These are phyloP conservation scores for Ustilago cynodontis DNA, from an alignment of 1,284 basidiomycete genomes.

Conservation along the genomic window DNA sequence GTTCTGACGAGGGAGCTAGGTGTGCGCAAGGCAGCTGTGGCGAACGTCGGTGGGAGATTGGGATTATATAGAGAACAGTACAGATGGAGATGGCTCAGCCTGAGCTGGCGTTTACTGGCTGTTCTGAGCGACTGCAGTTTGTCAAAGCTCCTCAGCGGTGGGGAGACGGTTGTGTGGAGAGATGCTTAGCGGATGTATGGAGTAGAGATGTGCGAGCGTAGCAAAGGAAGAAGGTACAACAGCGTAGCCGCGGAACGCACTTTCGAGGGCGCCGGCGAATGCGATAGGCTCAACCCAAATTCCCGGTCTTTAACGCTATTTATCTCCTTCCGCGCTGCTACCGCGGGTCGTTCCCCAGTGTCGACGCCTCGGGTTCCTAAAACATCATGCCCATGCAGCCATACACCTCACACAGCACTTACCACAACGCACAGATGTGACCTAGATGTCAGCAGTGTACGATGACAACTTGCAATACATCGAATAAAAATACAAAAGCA, in stretches of 20 bases:
- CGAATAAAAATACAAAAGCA: constrained; percentile 1
- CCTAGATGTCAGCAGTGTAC: neutral
- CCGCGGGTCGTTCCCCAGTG: constrained; percentile 1
- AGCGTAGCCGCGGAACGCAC: neutral
- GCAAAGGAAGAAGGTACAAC: neutral
- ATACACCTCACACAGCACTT: neutral
- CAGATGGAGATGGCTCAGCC: constrained; percentile 18
- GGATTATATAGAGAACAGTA: neutral
- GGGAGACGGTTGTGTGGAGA: no score
- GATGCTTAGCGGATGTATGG: neutral
- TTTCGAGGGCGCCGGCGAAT: neutral
- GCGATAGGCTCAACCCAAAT: constrained; percentile 1
- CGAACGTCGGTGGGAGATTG: neutral
- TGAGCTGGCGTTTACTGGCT: constrained; percentile 11
- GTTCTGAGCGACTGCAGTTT: constrained; percentile 11
- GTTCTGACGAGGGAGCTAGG: no score
- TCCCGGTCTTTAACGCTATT: constrained; percentile 11
- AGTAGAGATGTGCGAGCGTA: neutral
- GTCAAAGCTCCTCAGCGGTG: neutral
- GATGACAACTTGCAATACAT: neutral
- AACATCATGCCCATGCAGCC: neutral
- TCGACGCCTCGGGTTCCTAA: neutral
- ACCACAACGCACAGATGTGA: neutral
- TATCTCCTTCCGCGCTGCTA: neutral
- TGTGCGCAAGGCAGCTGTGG: neutral